A percentile compares a stretch with the other conserved stretches of the same genome.
These are phyloP conservation scores for Santalum album DNA, from an alignment of 164 flowering plant genomes.

Conservation along the genomic window DNA sequence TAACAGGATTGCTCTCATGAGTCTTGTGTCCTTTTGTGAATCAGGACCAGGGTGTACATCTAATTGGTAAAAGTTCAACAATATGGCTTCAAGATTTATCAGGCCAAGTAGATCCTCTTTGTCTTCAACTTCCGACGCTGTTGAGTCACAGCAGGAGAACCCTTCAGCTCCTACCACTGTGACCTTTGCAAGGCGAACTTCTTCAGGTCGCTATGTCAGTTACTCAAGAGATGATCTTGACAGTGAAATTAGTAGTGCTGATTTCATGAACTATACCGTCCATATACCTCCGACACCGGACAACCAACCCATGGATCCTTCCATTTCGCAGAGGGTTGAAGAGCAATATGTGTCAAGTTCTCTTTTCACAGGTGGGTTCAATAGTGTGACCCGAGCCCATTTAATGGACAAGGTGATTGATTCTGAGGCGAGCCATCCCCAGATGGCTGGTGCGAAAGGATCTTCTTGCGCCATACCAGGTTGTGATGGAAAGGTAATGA, in stretches of 20 bases:
- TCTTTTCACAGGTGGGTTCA: constrained; percentile 27
- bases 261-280: constrained; percentile 26
- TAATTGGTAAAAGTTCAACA: no score
- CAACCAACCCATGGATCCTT: constrained; percentile 19
- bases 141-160: constrained; percentile 6
- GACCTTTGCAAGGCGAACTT: constrained; percentile 42
- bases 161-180: constrained; percentile 17
- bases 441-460: constrained; percentile 19
- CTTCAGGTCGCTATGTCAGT: constrained; percentile 47
- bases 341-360: constrained; percentile 20
- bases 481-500: constrained; percentile 19
- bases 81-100: constrained; percentile 1
- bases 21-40: no score
- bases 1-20: no score
- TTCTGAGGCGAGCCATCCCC: constrained; percentile 16
- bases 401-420: constrained; percentile 24
- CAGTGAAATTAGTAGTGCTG: constrained; percentile 35
- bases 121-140: not conserved
- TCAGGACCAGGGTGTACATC: no score
- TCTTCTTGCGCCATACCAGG: constrained; percentile 23
- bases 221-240: constrained; percentile 55
- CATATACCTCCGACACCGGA: constrained; percentile 35
- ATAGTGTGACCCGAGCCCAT: constrained; percentile 22
- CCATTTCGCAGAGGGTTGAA: constrained; percentile 8
- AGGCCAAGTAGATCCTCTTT: not conserved